Evolutionary conservation across 1,284 basidiomycete species (phyloP), one percentile per base, ranked within the genome.

Genomic region (Bjerkandera adusta): DNA sequence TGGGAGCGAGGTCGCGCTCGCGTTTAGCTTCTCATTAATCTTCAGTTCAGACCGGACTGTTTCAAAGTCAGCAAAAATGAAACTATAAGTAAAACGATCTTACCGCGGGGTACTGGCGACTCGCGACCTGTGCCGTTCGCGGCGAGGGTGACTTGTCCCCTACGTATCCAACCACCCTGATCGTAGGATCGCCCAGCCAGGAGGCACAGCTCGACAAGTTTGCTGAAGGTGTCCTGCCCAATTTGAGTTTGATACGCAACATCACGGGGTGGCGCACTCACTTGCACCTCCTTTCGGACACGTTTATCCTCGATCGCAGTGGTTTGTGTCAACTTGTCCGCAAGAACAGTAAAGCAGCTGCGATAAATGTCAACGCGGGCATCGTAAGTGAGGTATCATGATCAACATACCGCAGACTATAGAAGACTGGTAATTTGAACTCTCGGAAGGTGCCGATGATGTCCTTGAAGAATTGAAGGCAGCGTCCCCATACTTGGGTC

Each of bases 281-380:
- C 86, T 72, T 96, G 93, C 13, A 98, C 70, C 51, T 99, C 96
- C 58, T 92, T 89, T n/a, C 89, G 81, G 45, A 94, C 71, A 16
- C 90, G 78, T 15, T 84, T 79, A 65, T 99, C 96, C 50, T 98
- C 96, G 62, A 96, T 76, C 0, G 92, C 89, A 3, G 87, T 84
- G 0, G 92, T 95, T 58, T 91, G 88, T 2, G 88, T 82, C 12
- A 98, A 76, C 62, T 92, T 96, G 52, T 92, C 84, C 0, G 87
- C 85, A 13, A 97, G 65, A 1, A 85, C 76, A 3, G 83, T 85
- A 27, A 97, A 70, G 64, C 92, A 92, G 54, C 92, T 93, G 50
- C 3, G 25, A 38, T 44, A 36, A 13, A 2, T 40, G 63, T 66
- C 12, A 32, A n/a, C n/a, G n/a, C n/a, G n/a, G n/a, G n/a, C n/a